Conservation (phyloP, 2,329 filamentous ascomycete genomes). For the Ascochyta pisi region DNA sequence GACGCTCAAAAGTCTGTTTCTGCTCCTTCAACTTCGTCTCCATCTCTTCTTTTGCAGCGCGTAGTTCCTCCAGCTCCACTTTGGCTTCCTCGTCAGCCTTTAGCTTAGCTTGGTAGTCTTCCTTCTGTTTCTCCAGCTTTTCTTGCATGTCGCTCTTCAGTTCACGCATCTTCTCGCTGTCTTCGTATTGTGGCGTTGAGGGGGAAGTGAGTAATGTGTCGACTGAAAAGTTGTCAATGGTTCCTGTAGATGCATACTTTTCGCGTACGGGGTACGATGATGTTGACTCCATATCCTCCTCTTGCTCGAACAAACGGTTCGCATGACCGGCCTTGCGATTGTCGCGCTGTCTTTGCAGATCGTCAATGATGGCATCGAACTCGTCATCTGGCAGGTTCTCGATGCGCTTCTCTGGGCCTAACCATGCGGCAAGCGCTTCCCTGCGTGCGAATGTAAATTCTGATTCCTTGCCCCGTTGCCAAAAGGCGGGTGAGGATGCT, state of each 20-base stretch:
- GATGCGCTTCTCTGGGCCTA: constrained; percentile 91
- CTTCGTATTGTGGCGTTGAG: constrained; percentile 82
- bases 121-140: constrained; percentile 83
- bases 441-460: constrained; percentile 94
- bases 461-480: constrained; percentile 73
- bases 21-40: constrained; percentile 84
- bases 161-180: constrained; percentile 77
- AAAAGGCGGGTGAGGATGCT: constrained; percentile 79
- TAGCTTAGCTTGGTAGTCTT: constrained; percentile 79
- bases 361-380: constrained; percentile 89
- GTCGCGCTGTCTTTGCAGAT: constrained; percentile 87
- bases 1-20: constrained; percentile 82
- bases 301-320: constrained; percentile 61
- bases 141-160: constrained; percentile 83
- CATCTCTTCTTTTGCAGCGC: constrained; percentile 84
- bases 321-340: constrained; percentile 75
- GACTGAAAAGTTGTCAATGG: constrained; percentile 93
- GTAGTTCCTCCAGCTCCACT: constrained; percentile 80
- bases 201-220: constrained; percentile 95
- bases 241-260: constrained; percentile 94
- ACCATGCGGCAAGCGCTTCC: constrained; percentile 89
- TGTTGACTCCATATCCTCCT: constrained; percentile 88
- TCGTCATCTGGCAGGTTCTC: constrained; percentile 91
- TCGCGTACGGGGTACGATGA: constrained; percentile 88
- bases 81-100: constrained; percentile 76